Percentiles rank a stretch among this genome's conserved stretches.
Evolutionary conservation across 2,329 filamentous ascomycete genomes (phyloP).

Genomic region (Aspergillus vadensis): DNA sequence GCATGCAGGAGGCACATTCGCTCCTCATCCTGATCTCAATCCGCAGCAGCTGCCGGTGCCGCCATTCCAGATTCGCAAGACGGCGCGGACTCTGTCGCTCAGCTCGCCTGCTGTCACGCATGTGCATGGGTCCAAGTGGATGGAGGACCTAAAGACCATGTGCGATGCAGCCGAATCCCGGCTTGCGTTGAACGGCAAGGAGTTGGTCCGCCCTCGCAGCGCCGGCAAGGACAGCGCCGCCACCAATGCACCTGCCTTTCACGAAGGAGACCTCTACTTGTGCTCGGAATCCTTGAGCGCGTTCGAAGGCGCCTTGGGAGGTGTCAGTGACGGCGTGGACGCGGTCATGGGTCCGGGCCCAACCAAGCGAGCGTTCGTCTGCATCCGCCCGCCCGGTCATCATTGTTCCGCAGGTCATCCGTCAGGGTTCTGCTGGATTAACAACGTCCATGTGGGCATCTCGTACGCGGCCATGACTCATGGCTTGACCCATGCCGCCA

Average conservation of each 20-base stretch:
- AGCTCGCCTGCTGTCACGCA: conserved; percentile 78
- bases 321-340: conserved; percentile 91
- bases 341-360: conserved; percentile 68
- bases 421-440: conserved; percentile 97
- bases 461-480: conserved; percentile 83
- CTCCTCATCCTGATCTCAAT: conserved; percentile 65
- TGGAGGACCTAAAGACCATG: conserved; percentile 85
- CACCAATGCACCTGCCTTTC: conserved; percentile 58
- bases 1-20: conserved; percentile 69
- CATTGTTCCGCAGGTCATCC: conserved; percentile 89
- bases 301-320: conserved; percentile 87
- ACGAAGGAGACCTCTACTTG: conserved; percentile 89
- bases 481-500: conserved; percentile 88
- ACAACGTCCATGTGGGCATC: conserved; percentile 97
- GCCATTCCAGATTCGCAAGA: conserved; percentile 85
- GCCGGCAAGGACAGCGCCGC: conserved; percentile 45
- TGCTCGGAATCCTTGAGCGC: conserved; percentile 83
- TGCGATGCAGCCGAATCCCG: conserved; percentile 78
- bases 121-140: conserved; percentile 90
- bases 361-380: conserved; percentile 82
- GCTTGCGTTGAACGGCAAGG: conserved; percentile 74
- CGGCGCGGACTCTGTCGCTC: conserved; percentile 69
- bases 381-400: conserved; percentile 88
- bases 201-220: conserved; percentile 65
- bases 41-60: conserved; percentile 58